phyloP scores from a whole-genome alignment of 257 asterid species.

The Plantago major region DNA sequence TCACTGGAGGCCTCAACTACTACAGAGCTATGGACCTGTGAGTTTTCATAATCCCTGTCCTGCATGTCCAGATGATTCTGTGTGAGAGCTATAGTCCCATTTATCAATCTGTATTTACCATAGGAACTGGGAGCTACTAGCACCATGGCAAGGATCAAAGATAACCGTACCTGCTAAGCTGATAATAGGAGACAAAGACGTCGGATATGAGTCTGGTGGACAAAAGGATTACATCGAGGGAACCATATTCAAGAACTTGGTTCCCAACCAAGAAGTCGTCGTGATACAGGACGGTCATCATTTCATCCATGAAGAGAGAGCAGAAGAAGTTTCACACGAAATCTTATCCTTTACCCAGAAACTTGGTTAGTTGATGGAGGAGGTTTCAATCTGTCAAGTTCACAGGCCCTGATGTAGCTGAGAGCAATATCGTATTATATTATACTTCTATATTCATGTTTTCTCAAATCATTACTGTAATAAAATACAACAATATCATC shows the following conservation, averaged over 20 bases:
- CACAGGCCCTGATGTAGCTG: no score
- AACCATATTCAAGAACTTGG: slow-evolving; percentile 29
- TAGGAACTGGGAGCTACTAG: slow-evolving; percentile 52
- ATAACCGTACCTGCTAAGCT: slow-evolving; percentile 43
- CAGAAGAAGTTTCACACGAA: slow-evolving; percentile 36
- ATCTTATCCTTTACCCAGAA: slow-evolving; percentile 32
- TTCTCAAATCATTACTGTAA: neutral
- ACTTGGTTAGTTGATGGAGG: slow-evolving; percentile 8
- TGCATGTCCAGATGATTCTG: neutral
- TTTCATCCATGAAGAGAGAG: slow-evolving; percentile 35
- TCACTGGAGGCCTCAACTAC: slow-evolving; percentile 41
- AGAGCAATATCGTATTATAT: neutral
- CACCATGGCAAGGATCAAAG: slow-evolving; percentile 46
- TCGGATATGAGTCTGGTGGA: slow-evolving; percentile 37
- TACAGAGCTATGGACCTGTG: slow-evolving; percentile 46
- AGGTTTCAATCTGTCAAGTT: neutral
- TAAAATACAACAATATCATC: neutral
- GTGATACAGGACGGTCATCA: slow-evolving; percentile 43
- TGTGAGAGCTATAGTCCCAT: neutral
- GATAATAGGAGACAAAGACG: slow-evolving; percentile 39
- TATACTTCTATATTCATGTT: neutral
- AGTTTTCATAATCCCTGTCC: slow-evolving; percentile 13
- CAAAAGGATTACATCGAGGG: slow-evolving; percentile 37
- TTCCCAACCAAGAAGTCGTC: slow-evolving; percentile 37
- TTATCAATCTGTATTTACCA: neutral